Evolutionary conservation across 2,329 filamentous ascomycete genomes (phyloP).

Genomic region (Penicillium crustosum): DNA sequence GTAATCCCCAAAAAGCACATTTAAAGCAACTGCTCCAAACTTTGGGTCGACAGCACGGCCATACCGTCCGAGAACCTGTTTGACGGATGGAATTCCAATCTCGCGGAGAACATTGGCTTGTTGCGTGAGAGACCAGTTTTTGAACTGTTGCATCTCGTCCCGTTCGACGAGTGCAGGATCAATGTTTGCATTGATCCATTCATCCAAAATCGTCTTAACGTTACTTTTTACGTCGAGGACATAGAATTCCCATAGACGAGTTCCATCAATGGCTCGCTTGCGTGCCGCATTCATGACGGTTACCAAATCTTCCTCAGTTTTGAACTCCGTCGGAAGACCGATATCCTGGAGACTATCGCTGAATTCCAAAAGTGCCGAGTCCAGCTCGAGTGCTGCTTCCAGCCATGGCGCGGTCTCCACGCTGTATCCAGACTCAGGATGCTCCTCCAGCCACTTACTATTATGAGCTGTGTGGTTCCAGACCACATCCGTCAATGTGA

Average conservation of each 20-base stretch:
- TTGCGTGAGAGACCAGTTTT: constrained; percentile 56
- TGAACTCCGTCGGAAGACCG: constrained; percentile 73
- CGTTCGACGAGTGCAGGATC: constrained; percentile 17
- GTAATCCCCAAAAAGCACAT: constrained; percentile 67
- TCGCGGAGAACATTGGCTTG: constrained; percentile 63
- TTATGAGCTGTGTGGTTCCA: constrained; percentile 98
- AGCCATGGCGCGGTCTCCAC: constrained; percentile 79
- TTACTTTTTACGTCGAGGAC: constrained; percentile 75
- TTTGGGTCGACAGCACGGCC: constrained; percentile 68
- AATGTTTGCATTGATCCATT: constrained; percentile 60
- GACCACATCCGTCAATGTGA: constrained; percentile 93
- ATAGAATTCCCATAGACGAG: constrained; percentile 93
- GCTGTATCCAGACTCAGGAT: constrained; percentile 95
- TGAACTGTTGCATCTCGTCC: constrained; percentile 50
- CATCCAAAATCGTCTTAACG: constrained; percentile 65
- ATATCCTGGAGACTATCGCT: constrained; percentile 62
- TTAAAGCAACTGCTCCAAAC: constrained; percentile 67
- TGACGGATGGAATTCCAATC: constrained; percentile 68
- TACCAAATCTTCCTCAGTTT: constrained; percentile 68
- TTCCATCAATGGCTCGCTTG: constrained; percentile 70
- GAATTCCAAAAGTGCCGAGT: constrained; percentile 68
- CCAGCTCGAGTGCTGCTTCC: constrained; percentile 68
- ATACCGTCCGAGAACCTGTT: constrained; percentile 77
- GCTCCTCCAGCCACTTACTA: constrained; percentile 87
- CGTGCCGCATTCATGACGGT: constrained; percentile 83